These are phyloP conservation scores for Ministeria vibrans DNA, from an alignment of 78 protist species.

Conservation along the genomic window DNA sequence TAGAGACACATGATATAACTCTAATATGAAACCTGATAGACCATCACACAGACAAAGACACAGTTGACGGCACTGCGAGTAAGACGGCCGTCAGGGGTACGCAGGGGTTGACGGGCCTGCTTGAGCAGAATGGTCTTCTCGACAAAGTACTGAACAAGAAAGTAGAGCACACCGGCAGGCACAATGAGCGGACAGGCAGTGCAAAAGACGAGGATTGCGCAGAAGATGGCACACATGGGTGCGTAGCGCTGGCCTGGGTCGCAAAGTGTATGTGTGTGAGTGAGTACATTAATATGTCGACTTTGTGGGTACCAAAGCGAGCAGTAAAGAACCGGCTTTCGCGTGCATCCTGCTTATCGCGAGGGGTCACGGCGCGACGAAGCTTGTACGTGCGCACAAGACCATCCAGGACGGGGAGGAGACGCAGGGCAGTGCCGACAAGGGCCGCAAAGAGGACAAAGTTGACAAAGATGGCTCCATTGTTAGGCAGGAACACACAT, in stretches of 20 bases:
- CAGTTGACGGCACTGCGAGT: no score
- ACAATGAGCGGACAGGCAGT: background rate
- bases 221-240: background rate
- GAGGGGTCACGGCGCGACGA: background rate
- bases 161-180: background rate
- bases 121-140: background rate
- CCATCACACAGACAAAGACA: no score
- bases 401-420: background rate
- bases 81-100: no score
- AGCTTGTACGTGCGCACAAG: background rate
- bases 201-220: slow-evolving; percentile 1
- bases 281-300: no score
- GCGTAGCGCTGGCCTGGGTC: background rate
- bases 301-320: no score
- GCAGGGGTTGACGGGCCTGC: background rate
- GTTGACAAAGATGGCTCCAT: background rate
- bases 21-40: no score
- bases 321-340: no score
- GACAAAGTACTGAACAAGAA: background rate
- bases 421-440: background rate
- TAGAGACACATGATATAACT: no score
- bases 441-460: background rate
- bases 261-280: no score
- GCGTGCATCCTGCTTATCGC: background rate
- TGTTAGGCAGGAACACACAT: slow-evolving; percentile 1